Evolutionary conservation across 371 early-diverging fungal species (phyloP).

Genomic region (Saksenaea vasiformis): DNA sequence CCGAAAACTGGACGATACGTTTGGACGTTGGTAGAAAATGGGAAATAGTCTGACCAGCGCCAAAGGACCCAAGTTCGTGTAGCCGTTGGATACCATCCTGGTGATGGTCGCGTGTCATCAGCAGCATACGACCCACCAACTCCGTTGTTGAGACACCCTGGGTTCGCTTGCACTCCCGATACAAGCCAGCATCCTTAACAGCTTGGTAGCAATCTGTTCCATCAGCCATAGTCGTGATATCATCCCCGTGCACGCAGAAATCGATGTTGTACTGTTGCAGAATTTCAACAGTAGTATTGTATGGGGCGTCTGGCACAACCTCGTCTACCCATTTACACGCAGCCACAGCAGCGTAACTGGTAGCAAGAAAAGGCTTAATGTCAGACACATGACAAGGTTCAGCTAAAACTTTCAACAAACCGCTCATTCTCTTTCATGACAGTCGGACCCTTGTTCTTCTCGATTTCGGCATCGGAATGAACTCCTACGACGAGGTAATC

Average conservation of each 20-base stretch:
- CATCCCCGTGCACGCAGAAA: conserved; percentile 96
- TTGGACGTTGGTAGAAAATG: conserved; percentile 88
- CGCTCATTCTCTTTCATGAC: conserved; percentile 96
- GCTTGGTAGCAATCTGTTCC: conserved; percentile 95
- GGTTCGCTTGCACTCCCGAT: conserved; percentile 93
- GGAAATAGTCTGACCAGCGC: conserved; percentile 62
- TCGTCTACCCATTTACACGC: conserved; percentile 98
- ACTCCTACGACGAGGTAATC: conserved; percentile 96
- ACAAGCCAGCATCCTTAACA: conserved; percentile 94
- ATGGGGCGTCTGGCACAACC: conserved; percentile 93
- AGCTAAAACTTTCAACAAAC: conserved; percentile 31
- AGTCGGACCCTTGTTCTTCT: conserved; percentile 92
- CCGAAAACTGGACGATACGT: conserved; percentile 86
- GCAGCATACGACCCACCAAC: conserved; percentile 94
- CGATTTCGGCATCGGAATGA: conserved; percentile 91
- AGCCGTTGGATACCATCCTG: conserved; percentile 48
- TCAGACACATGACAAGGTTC: background rate
- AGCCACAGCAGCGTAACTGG: conserved; percentile 88
- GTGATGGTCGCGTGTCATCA: conserved; percentile 89
- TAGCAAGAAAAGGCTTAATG: background rate
- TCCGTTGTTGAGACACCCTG: conserved; percentile 94
- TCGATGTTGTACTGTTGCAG: conserved; percentile 86
- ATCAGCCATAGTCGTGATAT: conserved; percentile 92
- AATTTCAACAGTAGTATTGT: conserved; percentile 83
- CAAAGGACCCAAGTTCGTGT: conserved; percentile 65